These are phyloP conservation scores for Lachnellula cervina DNA, from an alignment of 2,329 filamentous ascomycete genomes.

Conservation along the genomic window DNA sequence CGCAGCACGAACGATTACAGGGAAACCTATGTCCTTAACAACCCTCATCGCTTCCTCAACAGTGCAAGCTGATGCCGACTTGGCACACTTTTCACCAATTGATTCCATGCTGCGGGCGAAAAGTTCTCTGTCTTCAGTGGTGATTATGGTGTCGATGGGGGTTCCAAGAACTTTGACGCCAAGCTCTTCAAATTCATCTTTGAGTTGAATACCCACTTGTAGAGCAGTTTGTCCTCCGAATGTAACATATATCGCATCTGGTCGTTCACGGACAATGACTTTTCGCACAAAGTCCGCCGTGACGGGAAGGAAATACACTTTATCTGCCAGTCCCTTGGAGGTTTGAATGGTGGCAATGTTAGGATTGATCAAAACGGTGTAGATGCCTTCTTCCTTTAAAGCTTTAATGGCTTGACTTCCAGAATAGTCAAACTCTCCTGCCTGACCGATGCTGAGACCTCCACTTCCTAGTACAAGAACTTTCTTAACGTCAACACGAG, in stretches of 20 bases:
- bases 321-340: constrained; percentile 94
- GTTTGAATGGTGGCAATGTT: constrained; percentile 99
- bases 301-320: constrained; percentile 97
- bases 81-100: constrained; percentile 95
- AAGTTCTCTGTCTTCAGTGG: constrained; percentile 94
- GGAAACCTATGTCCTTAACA: constrained; percentile 89
- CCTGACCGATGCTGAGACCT: constrained; percentile 94
- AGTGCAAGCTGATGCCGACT: constrained; percentile 87
- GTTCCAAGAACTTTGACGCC: constrained; percentile 94
- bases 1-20: constrained; percentile 93
- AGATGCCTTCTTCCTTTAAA: constrained; percentile 94
- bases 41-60: constrained; percentile 84
- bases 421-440: constrained; percentile 98
- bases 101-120: constrained; percentile 98
- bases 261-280: constrained; percentile 89
- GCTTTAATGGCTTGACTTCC: constrained; percentile 98
- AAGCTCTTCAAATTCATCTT: constrained; percentile 89
- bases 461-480: constrained; percentile 90
- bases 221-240: constrained; percentile 97
- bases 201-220: constrained; percentile 94
- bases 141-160: constrained; percentile 96
- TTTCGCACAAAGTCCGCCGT: constrained; percentile 97
- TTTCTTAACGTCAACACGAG: constrained; percentile 84
- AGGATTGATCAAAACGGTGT: constrained; percentile 96
- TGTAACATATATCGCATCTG: constrained; percentile 95